Base-by-base conservation (phyloP, 2,329 filamentous ascomycete species). In the Helminthosporium solani region DNA sequence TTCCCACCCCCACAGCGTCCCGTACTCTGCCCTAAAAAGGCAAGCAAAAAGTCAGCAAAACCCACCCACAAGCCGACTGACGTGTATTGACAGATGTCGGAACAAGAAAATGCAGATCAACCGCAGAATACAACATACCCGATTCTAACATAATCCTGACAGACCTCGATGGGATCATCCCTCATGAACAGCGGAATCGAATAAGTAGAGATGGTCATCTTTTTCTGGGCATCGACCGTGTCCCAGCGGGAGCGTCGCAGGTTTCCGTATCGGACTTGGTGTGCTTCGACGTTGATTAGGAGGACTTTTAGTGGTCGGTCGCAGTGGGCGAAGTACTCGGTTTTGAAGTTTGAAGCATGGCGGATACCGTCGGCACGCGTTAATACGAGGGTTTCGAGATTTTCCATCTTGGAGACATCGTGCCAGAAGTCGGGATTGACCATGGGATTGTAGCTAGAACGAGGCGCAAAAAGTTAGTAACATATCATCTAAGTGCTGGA, bases 321-420 rank as follows among this genome's bases (percentile, higher is more conserved):
- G 6, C 49, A 50, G 23, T 47, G 15, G 7, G 65, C 63, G 41
- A 72, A 73, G 54, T 74, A 75, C 52, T 72, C 66, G 1, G 68
- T 61, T 57, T 77, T 77, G 60, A 53, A 47, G 34, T 58, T 42
- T 7, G 39, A 33, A 14, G 12, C 43, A 71, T 62, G 49, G 56
- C 54, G 30, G 37, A 75, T 44, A 3, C 58, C 56, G 37, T 68
- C 61, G 15, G 73, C 60, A 30, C 68, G 63, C 23, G 73, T 73
- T 18, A 79, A 59, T 8, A 78, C 70, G 3, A 79, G 59, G 11
- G 70, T 71, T 21, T 73, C 65, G 33, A 79, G 58, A 25, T 58
- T 50, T 6, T 63, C 48, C 46, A 74, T 60, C 25, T 60, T 61
- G 14, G 69, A 71, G 40, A 77, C 39, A 18, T 49, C 40, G 9